Evolutionary conservation across 257 asterid species (phyloP), one percentile per base, ranked within the genome.

Genomic region (Orobanche coerulescens): DNA sequence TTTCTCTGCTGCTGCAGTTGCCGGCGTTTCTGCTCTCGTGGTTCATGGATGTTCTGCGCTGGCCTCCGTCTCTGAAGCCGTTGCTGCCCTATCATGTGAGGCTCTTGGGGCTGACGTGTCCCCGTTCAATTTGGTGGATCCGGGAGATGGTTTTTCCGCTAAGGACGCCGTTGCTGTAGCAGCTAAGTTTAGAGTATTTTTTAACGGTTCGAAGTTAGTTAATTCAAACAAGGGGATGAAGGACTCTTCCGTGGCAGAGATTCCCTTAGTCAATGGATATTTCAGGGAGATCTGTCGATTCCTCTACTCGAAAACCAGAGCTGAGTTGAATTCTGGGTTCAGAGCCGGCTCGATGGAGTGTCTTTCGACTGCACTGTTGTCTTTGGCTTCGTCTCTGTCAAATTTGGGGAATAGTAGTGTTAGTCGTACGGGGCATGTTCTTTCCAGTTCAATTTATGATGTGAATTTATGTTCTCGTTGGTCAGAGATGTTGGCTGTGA

Each of bases 161-260:
- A 93, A 93, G 82, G 99, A 89, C 39, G 90, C 85, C 5, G 97
- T 86, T 13, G 75, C 88, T 0, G 99, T 86, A 3, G 96, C 96
- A 8, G 20, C 94, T 1, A 96, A 85, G 70, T 73, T 84, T 47
- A 89, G 80, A 78, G 83, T 83, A 2, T 82, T 86, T 40, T 76
- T 86, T 49, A 86, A 78, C 14, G 95, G 86, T 15, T 93, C 99
- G 1, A 93, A 93, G 80, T 51, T 78, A 50, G 83, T 81, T 20
- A 74, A 65, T 30, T 43, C 75, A n/a, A n/a, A n/a, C n/a, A n/a
- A n/a, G 13, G 72, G 65, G 31, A 75, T 66, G 37, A 74, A 76
- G 67, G 84, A 78, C 11, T 30, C 61, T 26, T 65, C 90, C 1
- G 75, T 88, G 14, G 78, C 82, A 2, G 80, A 73, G 71, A 74